A percentile compares a stretch with the other conserved stretches of the same genome.
These are phyloP conservation scores for Scutellaria minor DNA, from an alignment of 257 asterid species.

Conservation along the genomic window DNA sequence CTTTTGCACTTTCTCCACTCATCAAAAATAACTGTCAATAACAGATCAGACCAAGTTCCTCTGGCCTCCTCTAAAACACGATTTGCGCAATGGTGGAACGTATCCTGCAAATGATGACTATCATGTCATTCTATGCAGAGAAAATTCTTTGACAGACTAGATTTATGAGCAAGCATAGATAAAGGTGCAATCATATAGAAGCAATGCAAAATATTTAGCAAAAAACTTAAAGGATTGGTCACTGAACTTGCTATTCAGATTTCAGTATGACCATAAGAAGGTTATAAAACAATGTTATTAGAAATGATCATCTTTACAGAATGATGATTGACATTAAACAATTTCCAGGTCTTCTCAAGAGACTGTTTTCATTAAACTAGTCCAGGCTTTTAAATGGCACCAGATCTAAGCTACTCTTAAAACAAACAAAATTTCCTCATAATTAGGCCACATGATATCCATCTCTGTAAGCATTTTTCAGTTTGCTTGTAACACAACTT, in stretches of 20 bases:
- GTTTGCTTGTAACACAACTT: slow-evolving; percentile 44
- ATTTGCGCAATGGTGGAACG: slow-evolving; percentile 56
- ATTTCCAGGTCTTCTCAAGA: neutral
- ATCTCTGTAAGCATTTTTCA: slow-evolving; percentile 27
- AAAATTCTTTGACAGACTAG: slow-evolving; percentile 23
- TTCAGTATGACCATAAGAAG: slow-evolving; percentile 25
- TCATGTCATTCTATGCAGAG: slow-evolving; percentile 32
- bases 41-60: slow-evolving; percentile 89
- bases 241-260: slow-evolving; percentile 23
- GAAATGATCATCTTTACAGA: slow-evolving; percentile 25
- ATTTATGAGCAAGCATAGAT: slow-evolving; percentile 27
- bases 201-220: slow-evolving; percentile 9
- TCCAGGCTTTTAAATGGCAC: slow-evolving; percentile 16
- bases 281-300: slow-evolving; percentile 6
- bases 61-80: slow-evolving; percentile 75
- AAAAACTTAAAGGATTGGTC: slow-evolving; percentile 5
- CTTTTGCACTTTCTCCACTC: slow-evolving; percentile 99
- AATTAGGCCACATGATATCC: slow-evolving; percentile 26
- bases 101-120: slow-evolving; percentile 54
- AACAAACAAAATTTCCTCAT: slow-evolving; percentile 20
- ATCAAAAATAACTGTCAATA: slow-evolving; percentile 68
- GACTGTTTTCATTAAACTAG: slow-evolving; percentile 7
- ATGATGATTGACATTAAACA: slow-evolving; percentile 6
- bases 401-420: slow-evolving; percentile 10
- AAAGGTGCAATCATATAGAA: slow-evolving; percentile 20